Conservation (phyloP, 257 asterid species). For the Solanum bulbocastanum region DNA sequence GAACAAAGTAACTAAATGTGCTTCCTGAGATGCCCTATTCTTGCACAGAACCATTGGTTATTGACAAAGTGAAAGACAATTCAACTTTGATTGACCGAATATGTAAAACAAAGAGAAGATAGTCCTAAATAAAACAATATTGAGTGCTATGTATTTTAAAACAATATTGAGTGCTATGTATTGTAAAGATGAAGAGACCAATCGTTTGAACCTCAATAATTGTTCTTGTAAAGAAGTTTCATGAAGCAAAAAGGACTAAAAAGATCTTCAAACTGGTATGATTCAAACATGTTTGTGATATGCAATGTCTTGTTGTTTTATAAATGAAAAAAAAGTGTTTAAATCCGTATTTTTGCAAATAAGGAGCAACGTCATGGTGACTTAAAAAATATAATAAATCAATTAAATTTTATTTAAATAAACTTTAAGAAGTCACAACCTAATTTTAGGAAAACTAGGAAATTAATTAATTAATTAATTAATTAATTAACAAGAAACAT, state of each 20-base stretch:
- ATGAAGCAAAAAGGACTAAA: neutral
- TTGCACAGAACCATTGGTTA: neutral
- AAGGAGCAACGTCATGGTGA: too few relatives aligned
- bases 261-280: neutral
- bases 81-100: neutral
- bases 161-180: too few relatives aligned
- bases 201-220: neutral
- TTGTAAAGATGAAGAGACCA: neutral
- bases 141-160: neutral
- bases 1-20: too few relatives aligned
- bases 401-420: too few relatives aligned
- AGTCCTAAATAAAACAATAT: neutral
- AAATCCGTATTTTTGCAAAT: too few relatives aligned
- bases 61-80: neutral
- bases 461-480: too few relatives aligned
- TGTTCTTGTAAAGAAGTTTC: neutral
- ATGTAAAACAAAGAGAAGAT: neutral
- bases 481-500: too few relatives aligned
- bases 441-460: too few relatives aligned
- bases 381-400: too few relatives aligned
- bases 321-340: neutral
- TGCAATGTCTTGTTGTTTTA: neutral
- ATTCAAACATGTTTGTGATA: neutral
- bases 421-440: too few relatives aligned
- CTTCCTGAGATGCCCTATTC: neutral